phyloP scores from a whole-genome alignment of 345 rosid species.

The Gossypium australe region DNA sequence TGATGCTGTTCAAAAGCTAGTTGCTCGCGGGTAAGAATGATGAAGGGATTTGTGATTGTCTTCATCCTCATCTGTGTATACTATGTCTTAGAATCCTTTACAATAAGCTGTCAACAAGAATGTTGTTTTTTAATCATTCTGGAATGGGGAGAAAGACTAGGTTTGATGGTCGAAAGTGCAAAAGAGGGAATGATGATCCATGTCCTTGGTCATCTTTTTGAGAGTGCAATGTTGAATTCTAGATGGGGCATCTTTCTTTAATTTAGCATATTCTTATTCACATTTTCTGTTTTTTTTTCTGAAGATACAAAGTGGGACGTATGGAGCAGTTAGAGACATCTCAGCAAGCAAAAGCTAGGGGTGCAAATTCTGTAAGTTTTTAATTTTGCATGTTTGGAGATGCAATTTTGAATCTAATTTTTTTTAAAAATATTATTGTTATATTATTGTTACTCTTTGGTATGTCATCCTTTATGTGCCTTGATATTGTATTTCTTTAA shows the following conservation, averaged over 20 bases:
- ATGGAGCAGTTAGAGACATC: conserved; percentile 93
- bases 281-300: conserved; percentile 19
- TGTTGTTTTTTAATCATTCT: background rate
- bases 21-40: conserved; percentile 72
- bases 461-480: background rate
- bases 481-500: background rate
- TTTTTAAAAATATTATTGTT: too few relatives aligned
- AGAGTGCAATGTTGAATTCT: background rate
- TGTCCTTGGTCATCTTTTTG: background rate
- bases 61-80: background rate
- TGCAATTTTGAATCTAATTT: conserved; percentile 6
- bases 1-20: conserved; percentile 81
- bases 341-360: conserved; percentile 76
- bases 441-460: background rate
- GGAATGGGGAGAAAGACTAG: conserved; percentile 6
- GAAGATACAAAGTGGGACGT: conserved; percentile 90
- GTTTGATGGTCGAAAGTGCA: conserved; percentile 1
- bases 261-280: conserved; percentile 3
- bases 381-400: conserved; percentile 11
- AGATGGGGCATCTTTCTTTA: conserved; percentile 4
- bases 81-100: background rate
- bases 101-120: background rate
- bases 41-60: background rate
- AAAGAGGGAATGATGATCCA: background rate
- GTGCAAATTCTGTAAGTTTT: conserved; percentile 64